A percentile compares a stretch with the other conserved stretches of the same genome.
These are phyloP conservation scores for Gossypium gossypioides DNA, from an alignment of 441 rosid genomes.

Conservation along the genomic window DNA sequence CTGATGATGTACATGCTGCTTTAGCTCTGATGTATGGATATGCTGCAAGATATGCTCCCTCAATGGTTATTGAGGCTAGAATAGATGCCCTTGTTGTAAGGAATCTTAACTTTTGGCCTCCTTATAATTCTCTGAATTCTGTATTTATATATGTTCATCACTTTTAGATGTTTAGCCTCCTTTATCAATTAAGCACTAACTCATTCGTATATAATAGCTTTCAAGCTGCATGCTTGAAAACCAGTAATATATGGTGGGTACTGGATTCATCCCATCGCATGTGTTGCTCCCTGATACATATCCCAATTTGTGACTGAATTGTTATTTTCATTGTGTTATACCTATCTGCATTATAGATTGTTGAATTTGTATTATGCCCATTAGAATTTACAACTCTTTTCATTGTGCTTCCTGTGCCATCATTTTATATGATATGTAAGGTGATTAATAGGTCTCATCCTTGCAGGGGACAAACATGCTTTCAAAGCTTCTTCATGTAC, in stretches of 20 bases:
- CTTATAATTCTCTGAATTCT: conserved; percentile 4
- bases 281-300: background rate
- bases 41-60: conserved; percentile 98
- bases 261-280: background rate
- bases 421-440: conserved; percentile 2
- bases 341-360: background rate
- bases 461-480: conserved; percentile 98
- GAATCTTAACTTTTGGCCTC: conserved; percentile 14
- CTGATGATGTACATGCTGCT: conserved; percentile 98
- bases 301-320: background rate
- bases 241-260: background rate
- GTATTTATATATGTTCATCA: background rate
- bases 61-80: conserved; percentile 96
- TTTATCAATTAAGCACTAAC: background rate
- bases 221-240: conserved; percentile 6
- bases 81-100: conserved; percentile 97
- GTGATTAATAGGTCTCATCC: conserved; percentile 23
- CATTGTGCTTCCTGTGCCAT: background rate
- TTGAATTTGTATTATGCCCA: conserved; percentile 13
- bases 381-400: background rate
- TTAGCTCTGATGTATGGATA: conserved; percentile 99
- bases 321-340: conserved; percentile 1
- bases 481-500: conserved; percentile 94
- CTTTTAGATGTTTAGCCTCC: background rate
- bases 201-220: background rate